These are phyloP conservation scores for Takashimella koratensis DNA, from an alignment of 1,284 basidiomycete genomes.

Conservation along the genomic window DNA sequence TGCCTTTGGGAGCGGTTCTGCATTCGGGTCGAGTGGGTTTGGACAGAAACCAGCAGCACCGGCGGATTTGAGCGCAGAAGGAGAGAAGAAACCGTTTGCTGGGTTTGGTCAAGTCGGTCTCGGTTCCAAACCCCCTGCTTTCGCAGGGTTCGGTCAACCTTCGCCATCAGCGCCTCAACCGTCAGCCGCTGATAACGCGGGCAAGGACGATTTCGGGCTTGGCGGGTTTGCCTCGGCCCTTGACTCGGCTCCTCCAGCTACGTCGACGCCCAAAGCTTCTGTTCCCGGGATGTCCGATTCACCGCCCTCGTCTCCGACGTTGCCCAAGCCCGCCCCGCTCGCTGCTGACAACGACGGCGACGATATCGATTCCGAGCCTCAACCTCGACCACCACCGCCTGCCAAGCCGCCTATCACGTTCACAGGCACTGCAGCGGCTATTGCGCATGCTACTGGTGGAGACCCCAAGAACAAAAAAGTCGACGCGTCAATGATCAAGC, in stretches of 20 bases:
- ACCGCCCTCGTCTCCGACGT: constrained; percentile 28
- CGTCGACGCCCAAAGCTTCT: constrained; percentile 5
- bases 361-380: background rate
- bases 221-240: constrained; percentile 34
- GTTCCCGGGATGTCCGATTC: constrained; percentile 34
- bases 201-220: constrained; percentile 34
- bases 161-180: background rate
- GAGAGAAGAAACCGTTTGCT: too few relatives aligned
- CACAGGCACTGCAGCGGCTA: background rate
- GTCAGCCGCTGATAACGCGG: background rate
- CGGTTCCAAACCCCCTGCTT: too few relatives aligned
- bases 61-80: too few relatives aligned
- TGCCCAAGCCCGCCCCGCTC: background rate
- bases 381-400: too few relatives aligned
- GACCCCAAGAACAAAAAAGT: background rate
- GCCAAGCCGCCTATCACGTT: background rate
- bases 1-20: constrained; percentile 13
- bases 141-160: constrained; percentile 2
- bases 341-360: background rate
- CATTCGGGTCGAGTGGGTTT: constrained; percentile 14
- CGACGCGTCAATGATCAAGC: constrained; percentile 26
- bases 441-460: background rate
- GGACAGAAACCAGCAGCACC: too few relatives aligned
- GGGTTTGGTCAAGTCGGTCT: too few relatives aligned
- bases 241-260: constrained; percentile 12